Evolutionary conservation across 2,329 filamentous ascomycete genomes (phyloP), one percentile per base, ranked within the genome.

Genomic region (Fusarium continuum): DNA sequence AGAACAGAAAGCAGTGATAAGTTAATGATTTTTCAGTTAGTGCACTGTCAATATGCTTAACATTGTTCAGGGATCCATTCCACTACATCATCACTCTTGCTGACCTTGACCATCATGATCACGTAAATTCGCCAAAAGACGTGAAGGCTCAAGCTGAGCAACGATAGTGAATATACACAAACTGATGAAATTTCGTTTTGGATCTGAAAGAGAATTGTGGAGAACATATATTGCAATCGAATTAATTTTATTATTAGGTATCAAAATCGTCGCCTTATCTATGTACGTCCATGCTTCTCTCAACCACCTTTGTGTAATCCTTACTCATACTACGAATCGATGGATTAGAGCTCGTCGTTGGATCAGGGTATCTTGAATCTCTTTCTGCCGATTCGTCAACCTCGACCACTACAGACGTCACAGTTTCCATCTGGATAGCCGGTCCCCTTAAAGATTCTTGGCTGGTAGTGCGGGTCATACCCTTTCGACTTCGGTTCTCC

Each of bases 351-450:
- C 70, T 73, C 3, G 56, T 49, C 5, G 55, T 14, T n/a, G 60
- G 62, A 19, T 68, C 45, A 10, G 71, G 70, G 49, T 66, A 74
- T 54, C 69, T 61, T 13, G 51, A 50, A 39, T 72, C 67, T 17
- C 69, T 55, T 39, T 73, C 68, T 39, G 60, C 62, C 8, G 64
- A 49, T n/a, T 72, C 53, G 4, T 75, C 74, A 7, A 70, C 67
- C 60, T 81, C 79, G 1, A 81, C 75, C 5, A 78, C 75, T 1
- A 81, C 76, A 4, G 70, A 76, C 7, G 78, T 81, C 1, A 80
- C 75, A 2, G 77, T 78, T 55, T 81, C 77, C 70, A 79, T 77
- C 62, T 80, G 79, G 14, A 80, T 80, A 8, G 76, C 75, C 22
- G 76, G 72, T 1, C 76, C 74, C 34, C 74, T 64, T n/a, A 76